Evolutionary conservation across 2,329 filamentous ascomycete species (phyloP), one percentile per base, ranked within the genome.

Genomic region (Trichoderma sp.): DNA sequence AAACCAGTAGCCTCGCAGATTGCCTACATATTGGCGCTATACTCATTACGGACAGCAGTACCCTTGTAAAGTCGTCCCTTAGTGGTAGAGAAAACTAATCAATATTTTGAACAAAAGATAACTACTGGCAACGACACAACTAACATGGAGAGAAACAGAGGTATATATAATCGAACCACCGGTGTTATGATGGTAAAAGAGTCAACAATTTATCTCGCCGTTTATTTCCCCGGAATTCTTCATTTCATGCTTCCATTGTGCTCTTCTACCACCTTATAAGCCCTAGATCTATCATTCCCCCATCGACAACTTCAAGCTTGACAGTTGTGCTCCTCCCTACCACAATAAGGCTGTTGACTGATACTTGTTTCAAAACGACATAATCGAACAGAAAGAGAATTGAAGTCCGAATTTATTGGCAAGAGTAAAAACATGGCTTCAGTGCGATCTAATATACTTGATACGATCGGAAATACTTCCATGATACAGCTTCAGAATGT

Each of bases 381-480:
- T n/a, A 43, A 1, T 24, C 21, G 0, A 12, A 24, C 11, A 53
- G 21, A 24, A 51, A 14, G n/a, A 14, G 11, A 14, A 24, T 6
- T 24, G 11, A 6, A 24, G 2, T 21, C n/a, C 6, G 11, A 21
- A 24, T 2, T 5, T 24, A 24, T 24, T 24, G 21, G 21, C 47
- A 24, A 4, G 18, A 12, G 1, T 21, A 12, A 4, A 7, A 32
- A 30, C 3, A 70, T 70, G 68, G 9, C 43, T 39, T 18, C 60
- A 11, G 7, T 51, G 11, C 30, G 28, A 43, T 60, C 28, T 11
- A 57, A 63, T 15, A 70, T 70, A 21, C 68, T 70, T 53, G 43
- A 70, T 18, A 57, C 26, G 1, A 70, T 70, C 36, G 68, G 68
- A 15, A 57, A 70, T 14, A 70, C 68, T 3, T 56, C 57, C 15